A percentile compares a stretch with the other conserved stretches of the same genome.
These are phyloP conservation scores for Tetrahymena malaccensis DNA, from an alignment of 73 alveolate genomes.

Conservation along the genomic window DNA sequence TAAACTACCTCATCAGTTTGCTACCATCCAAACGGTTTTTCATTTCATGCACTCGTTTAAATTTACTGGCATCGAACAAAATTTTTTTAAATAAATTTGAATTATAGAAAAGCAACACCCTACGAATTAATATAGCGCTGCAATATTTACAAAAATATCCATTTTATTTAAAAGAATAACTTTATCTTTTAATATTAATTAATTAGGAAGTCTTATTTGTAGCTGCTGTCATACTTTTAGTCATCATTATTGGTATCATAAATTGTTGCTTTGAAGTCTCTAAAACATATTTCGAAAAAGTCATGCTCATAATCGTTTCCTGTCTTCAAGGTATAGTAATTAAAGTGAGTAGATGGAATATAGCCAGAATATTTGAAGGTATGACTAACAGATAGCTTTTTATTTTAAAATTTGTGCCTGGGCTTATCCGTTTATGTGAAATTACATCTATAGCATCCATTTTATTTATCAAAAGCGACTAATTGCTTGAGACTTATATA, in stretches of 20 bases:
- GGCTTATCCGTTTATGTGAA: background rate
- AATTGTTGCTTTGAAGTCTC: background rate
- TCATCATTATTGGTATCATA: background rate
- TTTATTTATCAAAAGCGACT: background rate
- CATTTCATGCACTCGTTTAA: background rate
- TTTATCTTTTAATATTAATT: background rate
- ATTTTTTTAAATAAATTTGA: too few species aligned
- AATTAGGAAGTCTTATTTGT: background rate
- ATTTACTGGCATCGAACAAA: background rate
- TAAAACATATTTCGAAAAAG: background rate
- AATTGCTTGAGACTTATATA: background rate
- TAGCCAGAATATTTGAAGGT: background rate
- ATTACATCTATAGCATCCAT: background rate
- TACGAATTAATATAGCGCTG: background rate
- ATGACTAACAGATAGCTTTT: background rate
- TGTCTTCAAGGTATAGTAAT: background rate
- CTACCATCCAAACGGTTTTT: background rate
- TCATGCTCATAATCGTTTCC: background rate
- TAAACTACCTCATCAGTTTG: background rate
- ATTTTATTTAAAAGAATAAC: background rate
- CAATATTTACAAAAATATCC: background rate
- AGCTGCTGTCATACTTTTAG: background rate
- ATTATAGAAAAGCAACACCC: background rate
- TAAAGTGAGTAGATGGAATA: background rate
- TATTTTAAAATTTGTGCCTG: background rate